phyloP scores from a whole-genome alignment of 495 filamentous ascomycete genomes.

The Wilcoxina mikolae region DNA sequence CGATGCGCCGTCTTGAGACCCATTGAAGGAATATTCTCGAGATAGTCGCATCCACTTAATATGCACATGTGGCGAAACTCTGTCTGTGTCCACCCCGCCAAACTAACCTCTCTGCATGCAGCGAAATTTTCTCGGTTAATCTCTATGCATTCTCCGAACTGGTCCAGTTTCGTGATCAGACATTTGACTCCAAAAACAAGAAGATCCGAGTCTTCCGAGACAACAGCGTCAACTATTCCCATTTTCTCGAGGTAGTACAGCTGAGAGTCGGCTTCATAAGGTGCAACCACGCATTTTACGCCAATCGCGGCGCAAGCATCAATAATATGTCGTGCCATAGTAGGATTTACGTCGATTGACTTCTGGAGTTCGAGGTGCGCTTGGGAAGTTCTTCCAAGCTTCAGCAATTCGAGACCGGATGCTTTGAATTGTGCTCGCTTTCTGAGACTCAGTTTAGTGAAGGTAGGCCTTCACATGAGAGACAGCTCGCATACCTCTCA shows the following conservation, averaged over 20 bases:
- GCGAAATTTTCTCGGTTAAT: constrained; percentile 78
- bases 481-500: constrained; percentile 8
- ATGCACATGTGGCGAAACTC: constrained; percentile 96
- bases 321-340: constrained; percentile 86
- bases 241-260: constrained; percentile 81
- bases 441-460: constrained; percentile 31
- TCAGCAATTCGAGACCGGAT: constrained; percentile 61
- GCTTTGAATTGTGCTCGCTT: constrained; percentile 59
- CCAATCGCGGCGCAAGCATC: constrained; percentile 69
- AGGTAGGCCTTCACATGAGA: no score
- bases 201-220: constrained; percentile 94
- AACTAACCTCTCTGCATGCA: constrained; percentile 68
- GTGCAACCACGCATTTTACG: constrained; percentile 82
- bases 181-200: constrained; percentile 86
- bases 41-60: constrained; percentile 93
- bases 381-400: constrained; percentile 61
- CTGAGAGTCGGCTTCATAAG: constrained; percentile 95
- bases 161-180: constrained; percentile 84
- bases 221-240: constrained; percentile 67
- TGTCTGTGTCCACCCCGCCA: constrained; percentile 79
- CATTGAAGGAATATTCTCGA: constrained; percentile 65
- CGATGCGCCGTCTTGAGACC: constrained; percentile 88
- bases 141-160: constrained; percentile 83
- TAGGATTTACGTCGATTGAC: constrained; percentile 85
- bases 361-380: constrained; percentile 85